phyloP scores from a whole-genome alignment of 2,329 filamentous ascomycete species.

The Fusarium oxysporum region DNA sequence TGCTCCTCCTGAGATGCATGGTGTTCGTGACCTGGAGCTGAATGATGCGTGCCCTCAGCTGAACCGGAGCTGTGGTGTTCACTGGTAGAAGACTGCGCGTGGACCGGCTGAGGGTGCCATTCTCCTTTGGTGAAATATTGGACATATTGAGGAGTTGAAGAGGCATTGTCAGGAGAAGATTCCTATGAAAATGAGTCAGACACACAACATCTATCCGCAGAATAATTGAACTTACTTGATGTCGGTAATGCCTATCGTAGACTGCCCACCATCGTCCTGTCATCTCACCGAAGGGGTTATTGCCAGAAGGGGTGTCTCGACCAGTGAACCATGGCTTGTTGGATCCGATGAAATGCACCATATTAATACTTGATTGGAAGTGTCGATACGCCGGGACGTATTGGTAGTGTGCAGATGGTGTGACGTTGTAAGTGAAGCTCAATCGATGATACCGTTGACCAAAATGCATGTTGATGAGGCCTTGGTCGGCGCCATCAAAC shows the following conservation, averaged over 20 bases:
- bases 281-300: slow-evolving; percentile 83
- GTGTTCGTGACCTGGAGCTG: slow-evolving; percentile 29
- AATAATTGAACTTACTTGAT: slow-evolving; percentile 55
- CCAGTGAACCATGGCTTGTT: slow-evolving; percentile 89
- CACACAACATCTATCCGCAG: neutral
- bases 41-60: slow-evolving; percentile 22
- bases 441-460: slow-evolving; percentile 84
- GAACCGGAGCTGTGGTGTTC: slow-evolving; percentile 42
- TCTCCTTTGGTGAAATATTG: slow-evolving; percentile 68
- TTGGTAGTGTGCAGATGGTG: slow-evolving; percentile 95
- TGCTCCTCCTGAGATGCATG: slow-evolving; percentile 10
- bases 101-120: slow-evolving; percentile 50
- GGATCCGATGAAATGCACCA: slow-evolving; percentile 94
- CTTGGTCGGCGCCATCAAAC: slow-evolving; percentile 97
- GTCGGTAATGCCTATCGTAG: slow-evolving; percentile 86
- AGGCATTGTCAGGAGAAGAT: slow-evolving; percentile 14
- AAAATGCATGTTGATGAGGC: slow-evolving; percentile 95
- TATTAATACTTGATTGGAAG: slow-evolving; percentile 88
- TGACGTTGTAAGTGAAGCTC: slow-evolving; percentile 97
- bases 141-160: slow-evolving; percentile 53
- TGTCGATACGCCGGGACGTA: slow-evolving; percentile 95
- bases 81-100: slow-evolving; percentile 33
- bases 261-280: slow-evolving; percentile 92
- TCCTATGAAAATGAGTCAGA: slow-evolving; percentile 36
- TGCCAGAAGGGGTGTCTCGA: slow-evolving; percentile 64